phyloP scores from a whole-genome alignment of 345 rosid genomes.

The Eucalyptus regnans region DNA sequence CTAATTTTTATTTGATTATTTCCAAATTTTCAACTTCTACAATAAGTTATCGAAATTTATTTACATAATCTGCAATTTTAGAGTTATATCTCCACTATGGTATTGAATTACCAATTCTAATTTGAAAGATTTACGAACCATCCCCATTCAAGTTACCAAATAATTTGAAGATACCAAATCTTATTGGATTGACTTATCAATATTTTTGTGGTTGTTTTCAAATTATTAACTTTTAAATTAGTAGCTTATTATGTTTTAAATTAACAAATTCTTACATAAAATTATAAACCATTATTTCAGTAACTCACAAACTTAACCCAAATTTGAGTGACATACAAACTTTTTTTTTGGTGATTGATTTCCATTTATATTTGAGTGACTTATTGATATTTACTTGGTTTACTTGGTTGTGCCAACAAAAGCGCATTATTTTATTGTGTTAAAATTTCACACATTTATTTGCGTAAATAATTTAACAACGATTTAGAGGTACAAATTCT shows the following conservation, averaged over 20 bases:
- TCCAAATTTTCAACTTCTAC: background rate
- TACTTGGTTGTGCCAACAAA: background rate
- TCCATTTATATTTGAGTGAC: background rate
- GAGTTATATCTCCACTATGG: background rate
- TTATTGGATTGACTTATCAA: background rate
- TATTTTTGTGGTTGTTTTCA: background rate
- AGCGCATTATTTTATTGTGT: background rate
- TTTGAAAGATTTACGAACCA: background rate
- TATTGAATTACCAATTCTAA: background rate
- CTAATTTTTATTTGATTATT: background rate
- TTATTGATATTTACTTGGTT: background rate
- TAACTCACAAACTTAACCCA: background rate
- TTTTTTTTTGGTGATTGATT: background rate
- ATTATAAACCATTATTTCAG: background rate
- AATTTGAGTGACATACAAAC: too few species aligned
- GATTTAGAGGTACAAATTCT: background rate
- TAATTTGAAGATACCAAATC: background rate
- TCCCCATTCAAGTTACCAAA: background rate
- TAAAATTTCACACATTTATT: background rate
- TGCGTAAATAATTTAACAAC: background rate
- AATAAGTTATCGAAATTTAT: background rate
- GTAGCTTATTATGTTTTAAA: background rate
- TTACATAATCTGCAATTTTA: background rate
- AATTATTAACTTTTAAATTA: background rate
- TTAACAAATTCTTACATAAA: background rate